Conservation (phyloP, 192 early-diverging fungal species). For the Jimgerdemannia flammicorona region DNA sequence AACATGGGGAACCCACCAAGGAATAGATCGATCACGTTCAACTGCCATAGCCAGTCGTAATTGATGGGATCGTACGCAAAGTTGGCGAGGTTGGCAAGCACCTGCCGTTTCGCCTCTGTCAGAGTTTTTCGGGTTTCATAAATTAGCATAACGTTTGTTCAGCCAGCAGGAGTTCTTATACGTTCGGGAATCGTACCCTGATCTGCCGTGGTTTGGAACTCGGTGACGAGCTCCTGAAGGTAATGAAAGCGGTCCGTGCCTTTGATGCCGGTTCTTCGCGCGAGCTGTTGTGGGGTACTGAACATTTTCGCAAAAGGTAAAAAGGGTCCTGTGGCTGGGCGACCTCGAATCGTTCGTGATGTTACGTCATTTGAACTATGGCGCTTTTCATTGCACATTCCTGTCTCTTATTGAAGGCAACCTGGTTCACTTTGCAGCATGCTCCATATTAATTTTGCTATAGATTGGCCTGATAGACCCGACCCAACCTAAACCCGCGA, state of each 20-base stretch:
- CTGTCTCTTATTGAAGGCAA: not conserved
- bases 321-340: not conserved
- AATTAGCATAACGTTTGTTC: not conserved
- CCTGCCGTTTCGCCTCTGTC: constrained; percentile 24
- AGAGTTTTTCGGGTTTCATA: not conserved
- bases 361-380: not conserved
- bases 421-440: too few relatives aligned
- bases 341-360: not conserved
- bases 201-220: constrained; percentile 17
- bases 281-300: not conserved
- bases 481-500: too few relatives aligned
- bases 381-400: not conserved
- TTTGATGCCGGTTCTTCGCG: constrained; percentile 1
- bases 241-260: constrained; percentile 15
- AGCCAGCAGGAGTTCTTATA: too few relatives aligned
- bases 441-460: too few relatives aligned
- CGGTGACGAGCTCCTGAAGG: constrained; percentile 12
- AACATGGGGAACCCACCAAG: constrained; percentile 13
- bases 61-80: constrained; percentile 57
- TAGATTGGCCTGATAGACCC: too few relatives aligned
- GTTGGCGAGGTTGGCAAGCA: constrained; percentile 44
- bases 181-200: not conserved
- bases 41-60: constrained; percentile 33
- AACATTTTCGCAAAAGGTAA: not conserved
- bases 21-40: constrained; percentile 38